Conservation (phyloP, 2,329 filamentous ascomycete species). For the Acrocalymma vagum region DNA sequence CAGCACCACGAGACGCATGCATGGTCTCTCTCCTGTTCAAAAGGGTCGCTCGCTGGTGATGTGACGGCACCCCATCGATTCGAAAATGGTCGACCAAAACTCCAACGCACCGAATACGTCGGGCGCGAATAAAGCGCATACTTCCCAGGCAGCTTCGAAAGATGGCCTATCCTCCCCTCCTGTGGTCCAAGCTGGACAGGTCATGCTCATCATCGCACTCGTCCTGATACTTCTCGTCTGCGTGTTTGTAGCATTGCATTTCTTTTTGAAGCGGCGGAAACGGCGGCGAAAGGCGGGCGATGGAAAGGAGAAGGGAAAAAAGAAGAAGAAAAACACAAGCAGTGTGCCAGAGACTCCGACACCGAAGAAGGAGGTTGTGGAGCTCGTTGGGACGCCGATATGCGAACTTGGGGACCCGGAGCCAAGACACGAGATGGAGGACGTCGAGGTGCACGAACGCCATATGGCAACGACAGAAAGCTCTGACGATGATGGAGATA, state of each 20-base stretch:
- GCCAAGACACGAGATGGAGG: conserved; percentile 26
- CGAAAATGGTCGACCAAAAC: conserved; percentile 23
- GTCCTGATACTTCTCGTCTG: conserved; percentile 25
- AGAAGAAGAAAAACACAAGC: conserved; percentile 6
- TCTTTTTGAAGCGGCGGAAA: conserved; percentile 18
- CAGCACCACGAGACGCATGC: too few relatives aligned
- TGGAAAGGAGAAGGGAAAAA: conserved; percentile 7
- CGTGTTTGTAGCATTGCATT: conserved; percentile 14
- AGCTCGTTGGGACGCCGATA: conserved; percentile 19
- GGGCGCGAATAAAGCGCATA: neutral
- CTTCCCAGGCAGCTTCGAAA: conserved; percentile 1
- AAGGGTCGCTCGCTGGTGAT: too few relatives aligned
- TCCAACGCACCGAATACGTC: conserved; percentile 4
- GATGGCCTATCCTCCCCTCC: conserved; percentile 8
- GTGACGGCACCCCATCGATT: too few relatives aligned
- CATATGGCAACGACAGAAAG: conserved; percentile 4
- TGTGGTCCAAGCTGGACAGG: conserved; percentile 22
- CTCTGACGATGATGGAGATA: neutral
- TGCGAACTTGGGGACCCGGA: conserved; percentile 26
- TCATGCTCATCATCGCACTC: conserved; percentile 27
- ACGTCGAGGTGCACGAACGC: conserved; percentile 18
- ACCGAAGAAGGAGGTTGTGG: conserved; percentile 18
- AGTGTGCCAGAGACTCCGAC: conserved; percentile 16
- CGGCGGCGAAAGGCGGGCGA: conserved; percentile 1
- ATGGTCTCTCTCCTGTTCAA: too few relatives aligned